These are phyloP conservation scores for Pythium aphanidermatum DNA, from an alignment of 352 stramenopile genomes.

Conservation along the genomic window DNA sequence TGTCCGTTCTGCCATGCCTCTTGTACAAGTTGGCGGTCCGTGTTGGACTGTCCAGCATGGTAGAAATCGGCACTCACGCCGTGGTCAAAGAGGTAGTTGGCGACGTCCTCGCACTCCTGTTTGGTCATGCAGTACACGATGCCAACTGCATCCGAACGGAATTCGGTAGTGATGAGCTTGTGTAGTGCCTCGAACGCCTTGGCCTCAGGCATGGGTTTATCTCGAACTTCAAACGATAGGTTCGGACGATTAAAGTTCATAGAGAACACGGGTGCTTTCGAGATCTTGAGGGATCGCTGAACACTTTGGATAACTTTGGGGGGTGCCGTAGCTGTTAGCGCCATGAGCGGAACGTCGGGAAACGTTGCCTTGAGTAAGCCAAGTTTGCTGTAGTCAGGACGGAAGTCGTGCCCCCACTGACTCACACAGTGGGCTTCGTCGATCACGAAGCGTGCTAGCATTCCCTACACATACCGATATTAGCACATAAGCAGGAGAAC, in stretches of 20 bases:
- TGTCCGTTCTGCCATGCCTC: slow-evolving; percentile 69
- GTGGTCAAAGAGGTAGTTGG: slow-evolving; percentile 80
- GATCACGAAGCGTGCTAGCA: slow-evolving; percentile 93
- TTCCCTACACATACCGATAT: too few species aligned
- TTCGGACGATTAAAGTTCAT: slow-evolving; percentile 93
- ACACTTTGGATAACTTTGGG: slow-evolving; percentile 81
- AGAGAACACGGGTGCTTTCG: slow-evolving; percentile 80
- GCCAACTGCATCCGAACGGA: slow-evolving; percentile 42
- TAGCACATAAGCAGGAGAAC: too few species aligned
- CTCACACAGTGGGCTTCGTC: slow-evolving; percentile 90
- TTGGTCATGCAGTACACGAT: slow-evolving; percentile 96
- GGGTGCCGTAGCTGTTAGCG: slow-evolving; percentile 88
- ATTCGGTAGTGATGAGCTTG: slow-evolving; percentile 47
- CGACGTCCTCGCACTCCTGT: slow-evolving; percentile 91
- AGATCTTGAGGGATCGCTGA: slow-evolving; percentile 69
- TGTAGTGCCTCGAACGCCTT: slow-evolving; percentile 52
- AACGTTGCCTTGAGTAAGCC: slow-evolving; percentile 88
- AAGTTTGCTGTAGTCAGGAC: slow-evolving; percentile 91
- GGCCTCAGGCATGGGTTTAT: slow-evolving; percentile 44
- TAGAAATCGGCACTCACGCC: slow-evolving; percentile 90
- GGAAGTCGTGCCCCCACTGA: slow-evolving; percentile 88
- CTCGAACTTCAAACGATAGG: slow-evolving; percentile 86
- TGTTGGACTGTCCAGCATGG: slow-evolving; percentile 83
- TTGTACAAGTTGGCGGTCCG: slow-evolving; percentile 73
- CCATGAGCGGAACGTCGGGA: slow-evolving; percentile 89